Base-by-base conservation (phyloP, 805 yeast genomes). In the Peterozyma toletana region DNA sequence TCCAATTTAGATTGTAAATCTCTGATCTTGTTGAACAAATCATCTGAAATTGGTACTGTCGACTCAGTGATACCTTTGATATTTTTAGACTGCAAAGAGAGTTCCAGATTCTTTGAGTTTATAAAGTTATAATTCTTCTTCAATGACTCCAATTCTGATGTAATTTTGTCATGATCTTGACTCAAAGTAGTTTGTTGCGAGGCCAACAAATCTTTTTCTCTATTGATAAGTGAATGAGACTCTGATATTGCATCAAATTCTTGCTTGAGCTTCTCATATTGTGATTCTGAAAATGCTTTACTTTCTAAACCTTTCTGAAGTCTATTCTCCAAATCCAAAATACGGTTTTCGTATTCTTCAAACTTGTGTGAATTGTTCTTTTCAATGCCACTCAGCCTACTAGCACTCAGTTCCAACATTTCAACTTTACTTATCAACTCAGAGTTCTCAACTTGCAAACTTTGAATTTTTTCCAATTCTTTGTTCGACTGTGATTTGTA, bases 401-500 rank as follows among this genome's bases (percentile, higher is more conserved):
- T 31, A 31, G 15, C 34, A 13, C 15, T 5, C 13, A 13, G 13
- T 31, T 31, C 34, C 15, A 31, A 31, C 13, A 13, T 14, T 31
- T 31, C 14, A 31, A 31, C 34, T 9, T 14, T 31, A 31, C 34
- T 31, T 9, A 31, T 11, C 13, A 53, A 35, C 3, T 39, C 38
- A 29, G 44, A 31, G 10, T 31, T 31, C 15, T 31, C 34, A 9
- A 14, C 5, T 9, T 31, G 13, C 15, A 34, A 10, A 7, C 29
- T 38, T 30, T 37, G 30, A 21, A 30, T 31, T 30, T 15, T 31
- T 37, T 18, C 13, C 40, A 21, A 21, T 47, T 39, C 15, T 30
- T 15, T 30, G 46, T 51, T n/a, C 48, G 36, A 5, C 36, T 16
- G n/a, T 41, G 45, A 16, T 46, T 45, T 31, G 47, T 50, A 38